Evolutionary conservation across 257 asterid species (phyloP), one percentile per base, ranked within the genome.

Genomic region (Solanum sejunctum): DNA sequence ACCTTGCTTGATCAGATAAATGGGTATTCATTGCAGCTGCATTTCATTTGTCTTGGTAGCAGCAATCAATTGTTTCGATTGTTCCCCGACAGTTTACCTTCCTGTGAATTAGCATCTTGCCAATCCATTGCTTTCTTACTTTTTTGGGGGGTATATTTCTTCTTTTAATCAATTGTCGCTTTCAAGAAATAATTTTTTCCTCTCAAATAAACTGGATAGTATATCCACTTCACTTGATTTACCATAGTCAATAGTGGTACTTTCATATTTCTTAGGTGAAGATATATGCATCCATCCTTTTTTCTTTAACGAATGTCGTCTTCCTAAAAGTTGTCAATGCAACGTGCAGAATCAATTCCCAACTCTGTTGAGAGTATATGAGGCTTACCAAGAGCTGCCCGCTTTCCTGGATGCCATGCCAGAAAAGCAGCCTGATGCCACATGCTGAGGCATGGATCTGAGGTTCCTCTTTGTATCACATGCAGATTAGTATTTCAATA

Each of bases 341-440:
- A 55, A 21, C 87, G 72, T 67, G 77, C 90, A 93, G 95, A 88
- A 72, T 9, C 92, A 92, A 64, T 93, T 87, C 85, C 97, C 97
- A 49, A 57, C 84, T 43, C 88, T 92, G 61, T 82, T 84, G 10
- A 91, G 86, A 91, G 49, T 89, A 23, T 85, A 78, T 7, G 87
- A 90, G 81, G 86, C 94, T 54, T 92, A 92, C 87, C 82, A 70
- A 39, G 88, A 87, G 88, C 89, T 88, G 84, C 89, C 91, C 41
- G 94, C 93, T 83, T 91, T 92, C 80, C 85, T 61, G 69, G 90
- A 84, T 84, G 95, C 94, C 64, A 82, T 88, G 91, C 94, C 95
- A 8, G 92, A 84, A 87, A 93, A 88, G 64, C 97, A 93, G 85
- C 92, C 92, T 55, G 97, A 91, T 87, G 32, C 97, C 23, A n/a